Base-by-base conservation (phyloP, 108 stramenopile species). In the Aureococcus anophagefferens region DNA sequence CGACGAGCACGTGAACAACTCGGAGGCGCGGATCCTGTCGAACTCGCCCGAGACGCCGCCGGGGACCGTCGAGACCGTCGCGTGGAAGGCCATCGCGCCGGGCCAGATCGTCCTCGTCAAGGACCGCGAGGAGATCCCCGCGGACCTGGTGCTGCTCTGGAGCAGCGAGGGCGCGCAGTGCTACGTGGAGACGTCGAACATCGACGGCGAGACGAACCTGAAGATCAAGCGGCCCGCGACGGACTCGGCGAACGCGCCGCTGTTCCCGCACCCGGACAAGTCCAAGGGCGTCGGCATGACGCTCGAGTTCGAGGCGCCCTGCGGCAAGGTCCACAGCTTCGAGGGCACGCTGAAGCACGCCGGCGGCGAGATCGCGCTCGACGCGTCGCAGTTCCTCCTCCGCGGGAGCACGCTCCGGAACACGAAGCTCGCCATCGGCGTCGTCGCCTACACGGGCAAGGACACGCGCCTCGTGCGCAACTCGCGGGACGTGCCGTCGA, bases 201-300 rank as follows among this genome's bases (percentile, higher is more conserved):
- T 98, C 46, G 97, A 98, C 72, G 97, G 97, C 35, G 97, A 98
- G 80, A 98, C 97, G 29, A 96, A 98, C 67, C 80, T 98, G 63
- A 98, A 98, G 74, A 85, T 92, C 59, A 77, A 71, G 37, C 31
- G 45, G 32, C 30, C 32, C 32, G 64, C 25, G 32, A 4, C 32
- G 16, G 25, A 1, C 1, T 11, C 4, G 37, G 51, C 17, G 21
- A 13, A 44, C 40, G 40, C 5, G 40, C 40, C 40, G 9, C 5
- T 44, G 9, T 11, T 44, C 40, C 40, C 9, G 17, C 9, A 7
- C 31, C 31, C 63, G 63, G 63, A 31, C 14, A 37, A 28, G 15
- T 14, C 59, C 5, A 30, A 35, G 51, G 32, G 30, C 15, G 25
- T 28, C 21, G 21, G 25, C 21, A 1, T 25, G 21, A 59, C 21